Conservation (phyloP, 768 basidiomycete genomes). For the Termitomyces sp. region DNA sequence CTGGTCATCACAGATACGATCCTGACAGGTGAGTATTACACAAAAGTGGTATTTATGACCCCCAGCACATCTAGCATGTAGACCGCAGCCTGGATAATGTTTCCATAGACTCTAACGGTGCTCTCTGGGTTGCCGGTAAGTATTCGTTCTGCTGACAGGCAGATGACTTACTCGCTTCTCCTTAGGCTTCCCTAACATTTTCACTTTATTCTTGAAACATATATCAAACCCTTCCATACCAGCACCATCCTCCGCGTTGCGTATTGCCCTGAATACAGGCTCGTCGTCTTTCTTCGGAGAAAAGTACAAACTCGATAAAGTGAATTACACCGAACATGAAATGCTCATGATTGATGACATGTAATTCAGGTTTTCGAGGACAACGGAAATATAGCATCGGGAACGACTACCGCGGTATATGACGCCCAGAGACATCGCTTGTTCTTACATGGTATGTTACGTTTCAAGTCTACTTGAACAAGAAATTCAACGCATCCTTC, state of each 20-base stretch:
- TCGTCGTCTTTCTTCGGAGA: constrained; percentile 49
- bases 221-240: constrained; percentile 33
- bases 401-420: constrained; percentile 51
- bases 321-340: constrained; percentile 12
- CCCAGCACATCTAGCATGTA: constrained; percentile 11
- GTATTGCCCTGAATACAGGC: constrained; percentile 49
- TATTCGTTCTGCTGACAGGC: background rate
- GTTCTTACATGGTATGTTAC: constrained; percentile 51
- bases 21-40: constrained; percentile 36
- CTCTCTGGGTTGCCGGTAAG: constrained; percentile 58
- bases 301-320: constrained; percentile 57
- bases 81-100: constrained; percentile 59
- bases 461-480: background rate
- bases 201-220: constrained; percentile 29
- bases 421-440: constrained; percentile 44
- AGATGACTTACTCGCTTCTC: background rate
- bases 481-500: background rate
- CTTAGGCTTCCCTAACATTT: constrained; percentile 38
- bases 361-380: constrained; percentile 58
- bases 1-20: constrained; percentile 51
- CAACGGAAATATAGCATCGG: constrained; percentile 51
- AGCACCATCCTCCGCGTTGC: constrained; percentile 45
- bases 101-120: constrained; percentile 51
- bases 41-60: background rate
- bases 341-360: background rate